Evolutionary conservation across 257 asterid genomes (phyloP).

Genomic region (Scutellaria minor): DNA sequence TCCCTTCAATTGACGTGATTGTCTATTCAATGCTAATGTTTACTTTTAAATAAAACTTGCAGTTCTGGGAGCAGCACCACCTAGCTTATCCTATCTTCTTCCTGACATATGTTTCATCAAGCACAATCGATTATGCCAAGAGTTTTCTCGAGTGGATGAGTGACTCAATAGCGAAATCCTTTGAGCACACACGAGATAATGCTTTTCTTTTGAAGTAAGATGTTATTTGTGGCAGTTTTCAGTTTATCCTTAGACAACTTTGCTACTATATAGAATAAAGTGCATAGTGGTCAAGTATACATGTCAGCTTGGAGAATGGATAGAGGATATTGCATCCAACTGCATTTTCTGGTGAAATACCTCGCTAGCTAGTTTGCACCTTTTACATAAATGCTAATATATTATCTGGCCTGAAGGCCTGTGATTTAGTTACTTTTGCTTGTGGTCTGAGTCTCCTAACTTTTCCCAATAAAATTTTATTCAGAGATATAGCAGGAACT

Average conservation of each 20-base stretch:
- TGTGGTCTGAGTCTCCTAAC: slow-evolving; percentile 9
- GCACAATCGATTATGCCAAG: slow-evolving; percentile 91
- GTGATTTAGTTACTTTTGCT: slow-evolving; percentile 26
- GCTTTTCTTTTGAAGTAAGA: slow-evolving; percentile 89
- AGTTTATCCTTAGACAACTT: slow-evolving; percentile 25
- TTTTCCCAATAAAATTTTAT: neutral
- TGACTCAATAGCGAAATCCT: slow-evolving; percentile 92
- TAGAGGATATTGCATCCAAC: neutral
- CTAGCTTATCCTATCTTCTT: slow-evolving; percentile 79
- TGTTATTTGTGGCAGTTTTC: slow-evolving; percentile 30
- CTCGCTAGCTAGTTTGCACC: slow-evolving; percentile 4
- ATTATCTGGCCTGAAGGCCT: slow-evolving; percentile 18
- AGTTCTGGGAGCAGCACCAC: slow-evolving; percentile 86
- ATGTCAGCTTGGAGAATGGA: neutral
- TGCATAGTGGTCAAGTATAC: slow-evolving; percentile 5
- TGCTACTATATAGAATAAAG: slow-evolving; percentile 19
- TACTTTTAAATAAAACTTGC: slow-evolving; percentile 49
- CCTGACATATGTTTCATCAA: slow-evolving; percentile 85
- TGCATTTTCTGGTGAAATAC: slow-evolving; percentile 8
- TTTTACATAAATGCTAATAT: slow-evolving; percentile 16
- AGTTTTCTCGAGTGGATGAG: slow-evolving; percentile 99
- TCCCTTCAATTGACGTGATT: slow-evolving; percentile 27
- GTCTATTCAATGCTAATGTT: slow-evolving; percentile 31
- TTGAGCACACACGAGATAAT: slow-evolving; percentile 92
- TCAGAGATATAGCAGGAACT: slow-evolving; percentile 15